Evolutionary conservation across 1,284 basidiomycete genomes (phyloP), one percentile per base, ranked within the genome.

Genomic region (Somion occarium): DNA sequence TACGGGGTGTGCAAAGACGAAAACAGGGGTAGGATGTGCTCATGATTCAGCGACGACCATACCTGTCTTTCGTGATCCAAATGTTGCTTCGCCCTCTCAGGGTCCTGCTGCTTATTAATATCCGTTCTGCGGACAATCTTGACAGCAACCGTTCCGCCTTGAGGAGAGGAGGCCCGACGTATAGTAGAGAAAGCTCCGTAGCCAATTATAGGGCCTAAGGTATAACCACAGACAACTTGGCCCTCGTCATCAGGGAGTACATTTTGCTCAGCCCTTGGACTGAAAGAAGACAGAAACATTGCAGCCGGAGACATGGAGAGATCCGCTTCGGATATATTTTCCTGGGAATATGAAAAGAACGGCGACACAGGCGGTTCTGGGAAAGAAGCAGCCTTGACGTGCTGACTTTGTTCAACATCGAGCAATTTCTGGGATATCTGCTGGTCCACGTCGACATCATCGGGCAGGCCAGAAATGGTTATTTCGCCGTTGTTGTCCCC

Each of bases 161-260:
- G 77, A 5, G 76, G 62, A 11, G 88, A 83, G 13, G 70, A 79
- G 1, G 86, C 93, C 38, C 82, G 80, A 42, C 90, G 75, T 45
- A 98, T 91, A 39, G 83, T 84, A n/a, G 91, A 93, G 65, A 93
- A 93, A 5, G 85, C 91, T 4, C 95, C 94, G 49, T 82, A 76
- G 15, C 91, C 94, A 9, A 98, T 79, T 57, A 89, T 73, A 45
- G 78, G 75, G 19, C 90, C 93, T 0, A 98, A 77, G 3, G 79
- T 80, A 64, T 93, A 96, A 12, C 83, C 84, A 2, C 75, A 73
- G n/a, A 89, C 72, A 15, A 69, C 60, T 52, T 80, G 70, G 2
- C 82, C 83, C 59, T 86, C 82, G n/a, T 74, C 74, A 57, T 85
- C 82, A 2, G 78, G 75, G 2, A 70, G 59, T 22, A 58, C 64